Evolutionary conservation across 2,329 filamentous ascomycete species (phyloP).

Genomic region (Aspergillus aculeatus): DNA sequence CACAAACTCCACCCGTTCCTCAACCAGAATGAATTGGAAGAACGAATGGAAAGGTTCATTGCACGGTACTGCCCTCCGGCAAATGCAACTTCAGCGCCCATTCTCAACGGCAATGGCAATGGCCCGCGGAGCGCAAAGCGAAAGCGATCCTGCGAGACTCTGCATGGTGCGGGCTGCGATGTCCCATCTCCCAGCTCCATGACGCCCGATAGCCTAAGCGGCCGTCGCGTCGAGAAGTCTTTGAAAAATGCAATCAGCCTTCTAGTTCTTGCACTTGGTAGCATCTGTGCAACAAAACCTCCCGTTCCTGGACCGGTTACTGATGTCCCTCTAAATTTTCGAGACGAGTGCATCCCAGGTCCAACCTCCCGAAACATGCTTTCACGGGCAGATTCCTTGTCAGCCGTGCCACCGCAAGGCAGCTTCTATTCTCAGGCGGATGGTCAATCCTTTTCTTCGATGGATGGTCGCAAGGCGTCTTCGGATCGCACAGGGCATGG

Average conservation of each 20-base stretch:
- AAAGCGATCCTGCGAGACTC: slow-evolving; percentile 38
- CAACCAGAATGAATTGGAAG: slow-evolving; percentile 52
- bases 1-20: slow-evolving; percentile 66
- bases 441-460: slow-evolving; percentile 19
- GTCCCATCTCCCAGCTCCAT: slow-evolving; percentile 21
- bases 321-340: slow-evolving; percentile 26
- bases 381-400: slow-evolving; percentile 29
- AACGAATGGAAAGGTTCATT: slow-evolving; percentile 55
- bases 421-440: slow-evolving; percentile 21
- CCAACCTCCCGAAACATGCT: slow-evolving; percentile 24
- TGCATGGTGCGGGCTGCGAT: slow-evolving; percentile 27
- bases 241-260: slow-evolving; percentile 80
- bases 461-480: slow-evolving; percentile 17
- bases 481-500: slow-evolving; percentile 10
- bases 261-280: slow-evolving; percentile 79
- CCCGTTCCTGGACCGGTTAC: slow-evolving; percentile 58
- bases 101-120: slow-evolving; percentile 13
- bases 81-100: slow-evolving; percentile 8
- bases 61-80: slow-evolving; percentile 44
- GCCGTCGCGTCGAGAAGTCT: slow-evolving; percentile 52
- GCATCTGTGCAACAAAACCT: slow-evolving; percentile 64
- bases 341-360: slow-evolving; percentile 30
- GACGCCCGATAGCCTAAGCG: slow-evolving; percentile 11
- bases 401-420: slow-evolving; percentile 21
- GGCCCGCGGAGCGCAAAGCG: slow-evolving; percentile 35